Evolutionary conservation across 1,284 basidiomycete species (phyloP), one percentile per base, ranked within the genome.

Genomic region (Ceratobasidium sp.): DNA sequence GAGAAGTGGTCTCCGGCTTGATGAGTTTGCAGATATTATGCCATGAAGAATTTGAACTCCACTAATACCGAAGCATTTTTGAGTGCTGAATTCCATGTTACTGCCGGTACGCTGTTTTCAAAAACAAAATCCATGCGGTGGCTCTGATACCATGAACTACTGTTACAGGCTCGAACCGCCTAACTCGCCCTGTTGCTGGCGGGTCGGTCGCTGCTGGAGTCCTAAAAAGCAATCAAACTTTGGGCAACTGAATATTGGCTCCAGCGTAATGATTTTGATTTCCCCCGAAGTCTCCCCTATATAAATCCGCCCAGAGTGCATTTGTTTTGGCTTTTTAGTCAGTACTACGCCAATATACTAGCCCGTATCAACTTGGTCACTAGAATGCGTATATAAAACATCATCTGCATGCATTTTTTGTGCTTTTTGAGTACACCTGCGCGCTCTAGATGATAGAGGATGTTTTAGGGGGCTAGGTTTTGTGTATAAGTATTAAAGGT

Each of bases 111-210:
- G 78, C 75, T 43, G n/a, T 21, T 39, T 43, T 62, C 2, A 55
- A 34, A 34, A 36, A n/a, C 4, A 16, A 34, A 55, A 55, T 30
- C 34, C 53, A 55, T 34, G 28, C 32, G 18, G 3, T 59, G 34
- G 21, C n/a, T n/a, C n/a, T n/a, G n/a, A n/a, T n/a, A n/a, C n/a
- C n/a, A n/a, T n/a, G n/a, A n/a, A n/a, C n/a, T n/a, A n/a, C n/a
- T n/a, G n/a, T n/a, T n/a, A 74, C 77, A 80, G 84, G 83, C 36
- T 79, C 80, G 53, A 89, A 89, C 79, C 85, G 84, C 77, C 79
- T 90, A 3, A 77, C 78, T 2, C 83, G 88, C 3, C 88, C 88
- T 0, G 84, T 89, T 58, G 87, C 86, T 3, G 85, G 85, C 28
- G 86, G 86, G 0, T 75, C 72, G 8, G 82, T 85, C 9, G 74